Percentiles rank a stretch among this genome's conserved stretches.
phyloP scores from a whole-genome alignment of 371 early-diverging fungal species.

The Funneliformis caledonium region DNA sequence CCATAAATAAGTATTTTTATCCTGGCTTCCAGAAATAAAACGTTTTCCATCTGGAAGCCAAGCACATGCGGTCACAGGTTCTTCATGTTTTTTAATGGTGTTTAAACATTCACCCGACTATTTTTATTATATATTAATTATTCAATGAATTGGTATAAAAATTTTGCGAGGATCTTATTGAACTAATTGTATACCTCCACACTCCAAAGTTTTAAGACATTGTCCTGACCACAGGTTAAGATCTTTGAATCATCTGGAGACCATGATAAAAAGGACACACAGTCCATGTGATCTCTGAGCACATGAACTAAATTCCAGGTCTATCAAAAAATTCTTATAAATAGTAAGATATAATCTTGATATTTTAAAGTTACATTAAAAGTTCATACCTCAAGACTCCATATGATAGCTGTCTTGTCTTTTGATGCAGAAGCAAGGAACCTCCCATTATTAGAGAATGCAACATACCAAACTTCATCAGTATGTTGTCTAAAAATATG shows the following conservation, averaged over 20 bases:
- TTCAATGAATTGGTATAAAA: neutral
- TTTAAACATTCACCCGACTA: slow-evolving; percentile 57
- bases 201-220: slow-evolving; percentile 81
- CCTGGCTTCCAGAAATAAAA: slow-evolving; percentile 83
- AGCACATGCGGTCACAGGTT: slow-evolving; percentile 79
- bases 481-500: slow-evolving; percentile 76
- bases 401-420: slow-evolving; percentile 86
- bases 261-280: slow-evolving; percentile 77
- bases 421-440: slow-evolving; percentile 90
- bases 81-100: slow-evolving; percentile 65
- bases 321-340: neutral
- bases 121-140: neutral
- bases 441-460: slow-evolving; percentile 85
- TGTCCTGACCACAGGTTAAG: slow-evolving; percentile 83
- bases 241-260: slow-evolving; percentile 82
- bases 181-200: slow-evolving; percentile 58
- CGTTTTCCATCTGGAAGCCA: slow-evolving; percentile 79
- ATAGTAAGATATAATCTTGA: neutral
- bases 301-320: slow-evolving; percentile 25
- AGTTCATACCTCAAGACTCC: slow-evolving; percentile 72
- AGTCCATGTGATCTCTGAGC: slow-evolving; percentile 35
- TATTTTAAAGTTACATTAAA: slow-evolving; percentile 34
- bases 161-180: too few species aligned
- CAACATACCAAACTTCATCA: slow-evolving; percentile 96
- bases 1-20: slow-evolving; percentile 61